These are phyloP conservation scores for Hymenoscyphus infarciens DNA, from an alignment of 2,329 filamentous ascomycete genomes.

Conservation along the genomic window DNA sequence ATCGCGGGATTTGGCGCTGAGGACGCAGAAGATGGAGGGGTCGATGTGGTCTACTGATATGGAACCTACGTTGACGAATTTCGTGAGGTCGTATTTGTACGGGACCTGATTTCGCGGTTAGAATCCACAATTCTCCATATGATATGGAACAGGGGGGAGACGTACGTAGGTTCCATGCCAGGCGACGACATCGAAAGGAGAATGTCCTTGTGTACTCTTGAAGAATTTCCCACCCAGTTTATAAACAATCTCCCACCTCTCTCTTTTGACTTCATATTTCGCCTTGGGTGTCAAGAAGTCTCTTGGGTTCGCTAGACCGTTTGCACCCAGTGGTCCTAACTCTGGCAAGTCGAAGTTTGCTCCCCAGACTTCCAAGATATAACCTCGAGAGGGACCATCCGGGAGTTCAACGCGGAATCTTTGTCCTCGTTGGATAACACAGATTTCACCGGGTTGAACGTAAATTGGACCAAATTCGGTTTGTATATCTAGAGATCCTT, in stretches of 20 bases:
- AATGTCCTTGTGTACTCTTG: constrained; percentile 60
- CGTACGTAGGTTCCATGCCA: constrained; percentile 63
- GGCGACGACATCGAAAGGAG: constrained; percentile 72
- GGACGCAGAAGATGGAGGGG: constrained; percentile 63
- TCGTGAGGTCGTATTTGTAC: constrained; percentile 72
- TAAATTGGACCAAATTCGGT: constrained; percentile 51
- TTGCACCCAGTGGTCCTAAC: constrained; percentile 61
- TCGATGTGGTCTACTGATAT: constrained; percentile 64
- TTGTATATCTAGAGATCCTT: constrained; percentile 55
- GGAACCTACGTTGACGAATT: constrained; percentile 56
- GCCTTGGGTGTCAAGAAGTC: constrained; percentile 63
- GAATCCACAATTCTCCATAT: neutral
- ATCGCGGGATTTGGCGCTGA: constrained; percentile 55
- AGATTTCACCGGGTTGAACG: constrained; percentile 62
- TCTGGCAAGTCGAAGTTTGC: constrained; percentile 61
- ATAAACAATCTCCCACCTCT: constrained; percentile 36
- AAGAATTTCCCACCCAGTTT: constrained; percentile 67
- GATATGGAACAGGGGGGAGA: neutral
- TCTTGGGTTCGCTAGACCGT: constrained; percentile 59
- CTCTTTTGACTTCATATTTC: constrained; percentile 44
- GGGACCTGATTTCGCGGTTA: constrained; percentile 40
- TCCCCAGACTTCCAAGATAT: constrained; percentile 61
- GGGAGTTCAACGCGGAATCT: constrained; percentile 59
- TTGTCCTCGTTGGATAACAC: constrained; percentile 60
- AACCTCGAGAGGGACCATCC: constrained; percentile 56